A percentile compares a stretch with the other conserved stretches of the same genome.
Evolutionary conservation across 331 rosid genomes (phyloP).

Genomic region (Quercus phellos): DNA sequence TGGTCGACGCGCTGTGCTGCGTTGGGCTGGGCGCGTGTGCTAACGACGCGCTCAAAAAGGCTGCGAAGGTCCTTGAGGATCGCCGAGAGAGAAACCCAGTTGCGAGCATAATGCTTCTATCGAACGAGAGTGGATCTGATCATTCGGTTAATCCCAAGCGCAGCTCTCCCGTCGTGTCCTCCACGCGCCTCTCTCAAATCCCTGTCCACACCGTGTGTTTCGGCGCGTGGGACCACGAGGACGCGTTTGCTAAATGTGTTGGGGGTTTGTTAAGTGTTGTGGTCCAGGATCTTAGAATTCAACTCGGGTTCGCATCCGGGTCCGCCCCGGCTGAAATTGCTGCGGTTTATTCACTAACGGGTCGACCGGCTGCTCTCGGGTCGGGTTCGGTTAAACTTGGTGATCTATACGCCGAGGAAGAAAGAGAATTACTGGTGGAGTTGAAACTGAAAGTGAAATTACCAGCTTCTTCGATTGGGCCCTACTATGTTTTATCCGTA

Average conservation of each 20-base stretch:
- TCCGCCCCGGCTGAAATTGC: slow-evolving; percentile 53
- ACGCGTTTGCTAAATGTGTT: slow-evolving; percentile 39
- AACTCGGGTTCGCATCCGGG: slow-evolving; percentile 52
- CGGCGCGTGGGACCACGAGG: slow-evolving; percentile 33
- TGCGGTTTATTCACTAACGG: slow-evolving; percentile 55
- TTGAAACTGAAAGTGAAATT: slow-evolving; percentile 32
- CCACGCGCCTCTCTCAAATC: slow-evolving; percentile 53
- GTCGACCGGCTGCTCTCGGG: slow-evolving; percentile 47
- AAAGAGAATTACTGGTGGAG: slow-evolving; percentile 67
- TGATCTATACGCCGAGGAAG: slow-evolving; percentile 66
- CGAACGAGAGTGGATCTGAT: slow-evolving; percentile 31
- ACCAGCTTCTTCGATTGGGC: slow-evolving; percentile 45
- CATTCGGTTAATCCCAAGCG: not conserved
- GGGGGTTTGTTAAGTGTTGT: slow-evolving; percentile 48
- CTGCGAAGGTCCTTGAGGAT: slow-evolving; percentile 81
- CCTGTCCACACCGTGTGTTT: slow-evolving; percentile 60
- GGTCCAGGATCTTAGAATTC: slow-evolving; percentile 63
- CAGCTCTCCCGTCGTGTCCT: slow-evolving; percentile 22
- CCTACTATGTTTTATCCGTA: slow-evolving; percentile 65
- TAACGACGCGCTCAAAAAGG: slow-evolving; percentile 78
- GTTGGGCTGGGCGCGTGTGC: slow-evolving; percentile 50
- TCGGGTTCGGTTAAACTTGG: slow-evolving; percentile 41
- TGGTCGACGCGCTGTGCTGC: slow-evolving; percentile 62
- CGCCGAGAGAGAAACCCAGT: slow-evolving; percentile 76
- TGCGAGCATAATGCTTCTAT: slow-evolving; percentile 54